Evolutionary conservation across 768 basidiomycete species (phyloP), one percentile per base, ranked within the genome.

Genomic region (Podaxis sp.): DNA sequence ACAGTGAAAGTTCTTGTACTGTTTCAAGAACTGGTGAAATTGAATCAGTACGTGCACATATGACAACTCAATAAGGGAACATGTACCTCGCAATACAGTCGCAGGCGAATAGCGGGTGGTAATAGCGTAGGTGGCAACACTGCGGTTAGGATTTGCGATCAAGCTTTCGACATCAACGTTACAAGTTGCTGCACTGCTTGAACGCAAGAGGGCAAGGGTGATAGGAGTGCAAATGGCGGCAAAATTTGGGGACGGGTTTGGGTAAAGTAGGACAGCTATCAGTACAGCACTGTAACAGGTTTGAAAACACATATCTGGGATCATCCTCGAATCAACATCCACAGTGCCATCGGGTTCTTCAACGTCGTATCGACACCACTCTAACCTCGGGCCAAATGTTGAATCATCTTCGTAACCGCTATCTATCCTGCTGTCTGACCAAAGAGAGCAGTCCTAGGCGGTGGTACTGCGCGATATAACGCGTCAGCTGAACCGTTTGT

Each of bases 301-400:
- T 52, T 20, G 12, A 38, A 15, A 22, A n/a, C 5, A 81, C 93
- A 66, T 74, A 99, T 96, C 99, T 99, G 11, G 93, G 91, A 75
- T 99, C 97, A 67, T 99, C 97, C 68, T 99, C 96, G 88, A 74
- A 99, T 96, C 67, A 99, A 83, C 96, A 99, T 97, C 76, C 95
- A 99, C 37, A 99, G 80, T 4, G 97, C 95, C 92, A 97, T 95
- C 6, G 96, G 87, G 73, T 95, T 99, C 80, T 95, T 94, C 68
- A 99, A 73, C 10, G 88, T 88, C 22, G 90, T 91, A 7, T 90
- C 90, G 46, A 89, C 82, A 30, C 92, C 92, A 41, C 90, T 88
- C 70, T 91, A 91, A 13, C 93, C 93, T 4, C 93, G 93, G 48
- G 91, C 93, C 17, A 98, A 84, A 73, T 99, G 96, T 75, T 99